phyloP scores from a whole-genome alignment of 2,329 filamentous ascomycete genomes.

The Apiospora koreana region DNA sequence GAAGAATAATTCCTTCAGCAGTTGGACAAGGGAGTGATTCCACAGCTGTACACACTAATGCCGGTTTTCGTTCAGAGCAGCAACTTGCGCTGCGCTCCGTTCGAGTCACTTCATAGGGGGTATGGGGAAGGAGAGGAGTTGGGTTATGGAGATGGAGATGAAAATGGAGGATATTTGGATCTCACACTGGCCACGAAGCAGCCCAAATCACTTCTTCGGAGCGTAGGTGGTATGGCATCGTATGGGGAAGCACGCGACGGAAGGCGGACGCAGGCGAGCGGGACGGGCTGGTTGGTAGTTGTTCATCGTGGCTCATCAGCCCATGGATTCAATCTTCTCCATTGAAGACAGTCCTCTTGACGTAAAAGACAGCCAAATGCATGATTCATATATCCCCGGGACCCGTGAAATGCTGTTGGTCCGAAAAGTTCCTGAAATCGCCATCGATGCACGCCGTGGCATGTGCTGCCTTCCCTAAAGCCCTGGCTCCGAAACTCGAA shows the following conservation, averaged over 20 bases:
- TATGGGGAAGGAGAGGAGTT: background rate
- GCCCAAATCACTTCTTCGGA: background rate
- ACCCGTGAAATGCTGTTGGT: constrained; percentile 23
- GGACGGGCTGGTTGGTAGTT: constrained; percentile 19
- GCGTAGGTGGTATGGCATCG: background rate
- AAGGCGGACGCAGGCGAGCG: background rate
- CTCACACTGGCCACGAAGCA: background rate
- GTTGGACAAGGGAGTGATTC: constrained; percentile 41
- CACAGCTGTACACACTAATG: constrained; percentile 56
- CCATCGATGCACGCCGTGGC: constrained; percentile 30
- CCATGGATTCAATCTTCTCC: constrained; percentile 31
- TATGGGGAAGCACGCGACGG: background rate
- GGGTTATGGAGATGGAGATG: background rate
- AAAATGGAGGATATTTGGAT: background rate
- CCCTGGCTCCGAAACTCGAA: constrained; percentile 20
- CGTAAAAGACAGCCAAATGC: constrained; percentile 31
- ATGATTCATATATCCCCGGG: constrained; percentile 35
- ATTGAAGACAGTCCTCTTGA: constrained; percentile 30
- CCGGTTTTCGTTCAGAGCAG: constrained; percentile 26
- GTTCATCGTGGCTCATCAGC: constrained; percentile 32
- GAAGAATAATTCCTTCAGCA: constrained; percentile 51
- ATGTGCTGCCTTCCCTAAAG: constrained; percentile 19
- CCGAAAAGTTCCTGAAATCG: constrained; percentile 32
- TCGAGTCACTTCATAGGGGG: background rate
- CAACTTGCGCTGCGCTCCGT: constrained; percentile 4